Base-by-base conservation (phyloP, 1,139 yeast species). In the Debaryomycetaceae sp. region DNA sequence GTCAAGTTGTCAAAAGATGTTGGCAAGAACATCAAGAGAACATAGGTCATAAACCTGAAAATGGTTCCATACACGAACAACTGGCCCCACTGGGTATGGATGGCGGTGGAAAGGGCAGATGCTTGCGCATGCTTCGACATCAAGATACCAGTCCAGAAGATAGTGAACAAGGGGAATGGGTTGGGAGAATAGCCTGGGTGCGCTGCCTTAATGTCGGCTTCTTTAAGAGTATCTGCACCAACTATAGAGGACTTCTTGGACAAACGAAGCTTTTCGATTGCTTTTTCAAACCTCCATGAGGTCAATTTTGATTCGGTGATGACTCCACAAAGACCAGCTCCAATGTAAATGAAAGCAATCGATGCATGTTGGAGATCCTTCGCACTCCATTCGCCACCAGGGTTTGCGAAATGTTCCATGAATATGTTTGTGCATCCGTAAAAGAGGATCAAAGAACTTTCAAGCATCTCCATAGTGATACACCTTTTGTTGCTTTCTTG, bases 101-200 rank as follows among this genome's bases (percentile, higher is more conserved):
- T 75, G 21, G 61, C 65, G 2, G 97, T 85, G 2, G 96, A 78
- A 20, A 83, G 69, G 29, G 56, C 64, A 1, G 91, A 78, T 3
- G 89, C 85, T 58, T 91, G 98, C 29, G 78, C 79, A 56, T 91
- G 98, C 55, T 82, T 85, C 2, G 96, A 86, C 98, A 91, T 91
- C 40, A 91, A 67, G n/a, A 82, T 69, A 16, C 98, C 98, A 1
- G 97, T 91, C 95, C 96, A 91, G 58, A 84, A 91, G 23, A 91
- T 83, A 8, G 94, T 86, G 42, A 91, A 72, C 2, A 86, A 76
- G 2, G 98, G 97, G 73, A 91, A 85, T 14, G 96, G 96, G 51
- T 91, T 91, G 30, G 89, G 88, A 3, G 86, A 77, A 49, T 65
- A 83, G 1, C 93, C 93, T 1, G 89, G 88, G 2, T 78, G 53